Evolutionary conservation across 371 early-diverging fungal genomes (phyloP), one percentile per base, ranked within the genome.

Genomic region (Mucor mucedo): DNA sequence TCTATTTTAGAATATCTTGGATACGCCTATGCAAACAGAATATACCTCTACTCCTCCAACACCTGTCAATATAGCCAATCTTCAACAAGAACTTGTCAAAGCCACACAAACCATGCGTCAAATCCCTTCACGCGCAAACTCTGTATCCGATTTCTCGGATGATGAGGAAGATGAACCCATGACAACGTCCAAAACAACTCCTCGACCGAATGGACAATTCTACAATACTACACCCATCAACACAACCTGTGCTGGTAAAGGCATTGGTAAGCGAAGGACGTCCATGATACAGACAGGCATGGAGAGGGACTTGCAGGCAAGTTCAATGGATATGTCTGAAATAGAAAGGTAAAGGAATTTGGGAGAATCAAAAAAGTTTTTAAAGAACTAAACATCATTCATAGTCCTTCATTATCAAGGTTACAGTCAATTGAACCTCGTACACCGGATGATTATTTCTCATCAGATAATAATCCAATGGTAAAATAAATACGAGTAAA

Each of bases 81-180:
- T 79, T 33, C 73, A 77, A 39, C 73, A 63, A 16, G 79, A 81
- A 35, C 33, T 78, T 7, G 54, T 52, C 2, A 76, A 69, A 53
- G 77, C 75, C n/a, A 64, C 71, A 5, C 72, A 73, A 44, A 63
- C 67, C 4, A 60, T 78, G 30, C 68, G 68, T 29, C 75, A 78
- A 61, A 58, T 78, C 10, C 78, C 78, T 11, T 76, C 77, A n/a
- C 66, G 70, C 7, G 67, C 78, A 1, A 69, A 60, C 27, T 77
- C 79, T 28, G 67, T 73, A 14, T 78, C 79, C 3, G 82, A 81
- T 16, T 57, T 67, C 16, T 81, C 82, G 7, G 82, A 81, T 41
- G 72, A 68, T 54, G 80, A 76, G 28, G 73, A 73, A 2, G 77
- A 80, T 21, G 69, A 70, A 41, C 72, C 69, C 35, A 55, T 38